These are phyloP conservation scores for Blastobotrys americana DNA, from an alignment of 805 yeast genomes.

Conservation along the genomic window DNA sequence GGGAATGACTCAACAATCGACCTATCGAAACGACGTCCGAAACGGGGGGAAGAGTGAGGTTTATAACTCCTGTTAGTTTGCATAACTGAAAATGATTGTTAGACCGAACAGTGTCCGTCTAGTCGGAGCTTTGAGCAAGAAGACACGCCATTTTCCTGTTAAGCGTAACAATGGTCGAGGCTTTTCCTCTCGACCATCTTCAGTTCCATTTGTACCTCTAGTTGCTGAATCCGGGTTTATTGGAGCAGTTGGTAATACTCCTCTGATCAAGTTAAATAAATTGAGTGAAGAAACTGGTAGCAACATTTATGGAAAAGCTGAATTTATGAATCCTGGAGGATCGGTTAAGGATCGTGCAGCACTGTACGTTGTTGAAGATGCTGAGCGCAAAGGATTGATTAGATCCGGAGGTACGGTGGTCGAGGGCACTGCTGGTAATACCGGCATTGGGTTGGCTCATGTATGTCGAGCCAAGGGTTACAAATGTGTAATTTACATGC, in stretches of 20 bases:
- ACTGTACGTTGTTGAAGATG: slow-evolving; percentile 64
- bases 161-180: too few relatives aligned
- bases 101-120: too few relatives aligned
- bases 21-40: too few relatives aligned
- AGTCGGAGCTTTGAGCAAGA: too few relatives aligned
- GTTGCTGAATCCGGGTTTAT: slow-evolving; percentile 62
- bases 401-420: slow-evolving; percentile 78
- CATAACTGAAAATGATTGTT: too few relatives aligned
- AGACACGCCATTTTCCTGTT: too few relatives aligned
- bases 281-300: slow-evolving; percentile 56
- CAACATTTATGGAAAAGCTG: slow-evolving; percentile 83
- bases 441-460: slow-evolving; percentile 88
- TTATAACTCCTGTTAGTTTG: too few relatives aligned
- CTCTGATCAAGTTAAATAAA: slow-evolving; percentile 55
- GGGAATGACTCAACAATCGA: too few relatives aligned
- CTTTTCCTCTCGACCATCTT: neutral
- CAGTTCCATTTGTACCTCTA: slow-evolving; percentile 51
- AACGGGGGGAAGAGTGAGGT: too few relatives aligned
- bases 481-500: slow-evolving; percentile 82
- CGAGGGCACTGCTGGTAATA: slow-evolving; percentile 93
- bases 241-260: slow-evolving; percentile 91
- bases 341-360: slow-evolving; percentile 91
- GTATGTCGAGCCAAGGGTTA: slow-evolving; percentile 74
- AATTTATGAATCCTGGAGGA: slow-evolving; percentile 90
- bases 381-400: slow-evolving; percentile 54